Evolutionary conservation across 306 rosid species (phyloP).

Genomic region (Malus sylvestris): DNA sequence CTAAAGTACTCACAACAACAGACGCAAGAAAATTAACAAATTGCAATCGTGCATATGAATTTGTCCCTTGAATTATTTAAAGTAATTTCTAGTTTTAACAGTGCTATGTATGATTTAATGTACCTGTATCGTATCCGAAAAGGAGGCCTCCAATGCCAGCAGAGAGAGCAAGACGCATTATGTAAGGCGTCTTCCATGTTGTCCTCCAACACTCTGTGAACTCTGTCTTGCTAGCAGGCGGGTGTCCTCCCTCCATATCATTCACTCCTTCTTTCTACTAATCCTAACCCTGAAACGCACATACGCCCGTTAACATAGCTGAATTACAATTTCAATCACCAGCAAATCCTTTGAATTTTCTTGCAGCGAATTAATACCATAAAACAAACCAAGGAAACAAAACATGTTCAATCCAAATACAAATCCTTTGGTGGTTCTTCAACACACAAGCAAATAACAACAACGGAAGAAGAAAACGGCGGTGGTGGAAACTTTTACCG

Average conservation of each 20-base stretch:
- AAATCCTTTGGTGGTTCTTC: neutral
- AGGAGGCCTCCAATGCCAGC: slow-evolving; percentile 88
- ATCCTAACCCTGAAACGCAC: neutral
- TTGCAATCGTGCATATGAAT: neutral
- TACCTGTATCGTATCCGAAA: slow-evolving; percentile 87
- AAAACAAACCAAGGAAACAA: neutral
- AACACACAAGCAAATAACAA: neutral
- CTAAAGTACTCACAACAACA: slow-evolving; percentile 5
- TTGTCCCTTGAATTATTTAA: neutral
- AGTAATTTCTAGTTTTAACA: neutral
- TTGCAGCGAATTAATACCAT: neutral
- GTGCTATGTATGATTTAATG: neutral
- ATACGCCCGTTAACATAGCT: too few species aligned
- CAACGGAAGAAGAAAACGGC: neutral
- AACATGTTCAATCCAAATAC: neutral
- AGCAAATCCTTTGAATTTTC: neutral
- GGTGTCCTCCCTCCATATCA: slow-evolving; percentile 47
- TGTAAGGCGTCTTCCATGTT: slow-evolving; percentile 54
- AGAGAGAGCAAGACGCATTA: slow-evolving; percentile 75
- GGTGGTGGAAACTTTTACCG: neutral
- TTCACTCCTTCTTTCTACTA: neutral
- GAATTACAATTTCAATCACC: neutral
- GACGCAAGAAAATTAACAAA: neutral
- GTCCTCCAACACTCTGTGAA: slow-evolving; percentile 58
- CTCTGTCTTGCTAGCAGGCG: slow-evolving; percentile 34